Percentiles rank a stretch among this genome's conserved stretches.
Conservation (phyloP, 495 filamentous ascomycete species). For the Hypoxylon perforatum region DNA sequence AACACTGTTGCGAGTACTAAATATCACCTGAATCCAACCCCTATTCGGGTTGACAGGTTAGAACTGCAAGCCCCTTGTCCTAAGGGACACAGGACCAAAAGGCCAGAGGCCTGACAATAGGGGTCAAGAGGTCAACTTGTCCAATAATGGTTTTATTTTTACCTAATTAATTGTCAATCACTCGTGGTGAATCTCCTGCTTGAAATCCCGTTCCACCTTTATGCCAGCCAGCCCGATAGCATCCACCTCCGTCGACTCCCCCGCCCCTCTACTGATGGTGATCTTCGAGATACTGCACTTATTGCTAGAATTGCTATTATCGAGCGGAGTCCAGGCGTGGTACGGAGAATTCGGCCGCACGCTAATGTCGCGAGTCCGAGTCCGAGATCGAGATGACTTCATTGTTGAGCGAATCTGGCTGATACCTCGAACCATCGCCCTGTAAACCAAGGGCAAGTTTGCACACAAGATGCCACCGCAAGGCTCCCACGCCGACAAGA, state of each 20-base stretch:
- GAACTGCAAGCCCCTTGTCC: too few relatives aligned
- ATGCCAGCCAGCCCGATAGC: conserved; percentile 16
- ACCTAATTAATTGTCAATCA: not conserved
- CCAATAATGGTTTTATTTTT: too few relatives aligned
- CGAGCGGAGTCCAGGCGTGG: conserved; percentile 24
- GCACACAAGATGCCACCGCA: conserved; percentile 59
- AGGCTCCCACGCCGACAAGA: conserved; percentile 56
- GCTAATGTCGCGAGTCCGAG: conserved; percentile 9
- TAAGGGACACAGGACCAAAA: too few relatives aligned
- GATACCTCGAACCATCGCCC: conserved; percentile 16
- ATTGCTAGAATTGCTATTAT: conserved; percentile 15
- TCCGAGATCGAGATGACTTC: conserved; percentile 14
- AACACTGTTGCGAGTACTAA: too few relatives aligned
- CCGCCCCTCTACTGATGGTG: conserved; percentile 13
- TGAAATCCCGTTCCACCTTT: conserved; percentile 29
- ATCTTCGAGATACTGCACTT: conserved; percentile 22
- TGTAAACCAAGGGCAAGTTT: conserved; percentile 54
- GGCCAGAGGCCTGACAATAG: too few relatives aligned
- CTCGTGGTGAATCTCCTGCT: conserved; percentile 30
- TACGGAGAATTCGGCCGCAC: conserved; percentile 18
- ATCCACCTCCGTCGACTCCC: conserved; percentile 23
- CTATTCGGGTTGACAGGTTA: too few relatives aligned
- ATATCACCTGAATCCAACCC: too few relatives aligned
- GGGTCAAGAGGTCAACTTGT: too few relatives aligned
- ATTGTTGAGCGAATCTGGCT: conserved; percentile 30